phyloP scores from a whole-genome alignment of 1,284 basidiomycete genomes.

The Heterobasidion annosum region DNA sequence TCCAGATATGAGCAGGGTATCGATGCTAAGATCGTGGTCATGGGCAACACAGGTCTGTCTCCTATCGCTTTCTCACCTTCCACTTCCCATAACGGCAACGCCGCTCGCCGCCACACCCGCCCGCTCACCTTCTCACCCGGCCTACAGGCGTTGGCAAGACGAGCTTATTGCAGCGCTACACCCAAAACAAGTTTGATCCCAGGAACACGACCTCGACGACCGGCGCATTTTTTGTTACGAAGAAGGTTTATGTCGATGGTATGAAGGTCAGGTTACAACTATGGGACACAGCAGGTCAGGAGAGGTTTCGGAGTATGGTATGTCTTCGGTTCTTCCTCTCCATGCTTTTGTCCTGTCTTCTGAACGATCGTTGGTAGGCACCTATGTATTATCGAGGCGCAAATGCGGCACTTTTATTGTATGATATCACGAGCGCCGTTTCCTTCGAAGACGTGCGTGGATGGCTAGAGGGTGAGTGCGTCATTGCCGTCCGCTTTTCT shows the following conservation, averaged over 20 bases:
- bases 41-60: constrained; percentile 82
- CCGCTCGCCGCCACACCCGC: too few relatives aligned
- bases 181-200: constrained; percentile 83
- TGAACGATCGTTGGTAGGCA: constrained; percentile 40
- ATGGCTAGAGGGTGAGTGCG: constrained; percentile 77
- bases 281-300: constrained; percentile 99
- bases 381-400: constrained; percentile 99
- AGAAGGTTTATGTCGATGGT: constrained; percentile 86
- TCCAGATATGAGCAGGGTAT: constrained; percentile 71
- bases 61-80: constrained; percentile 6
- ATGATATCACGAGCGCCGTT: constrained; percentile 91
- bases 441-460: constrained; percentile 89
- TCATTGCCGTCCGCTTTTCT: neutral
- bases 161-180: constrained; percentile 88
- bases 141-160: constrained; percentile 86
- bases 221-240: constrained; percentile 90
- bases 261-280: constrained; percentile 80
- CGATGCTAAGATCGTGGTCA: constrained; percentile 95
- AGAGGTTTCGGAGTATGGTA: constrained; percentile 91
- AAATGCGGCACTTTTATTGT: constrained; percentile 92
- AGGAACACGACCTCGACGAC: constrained; percentile 87
- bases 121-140: neutral
- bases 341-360: constrained; percentile 9
- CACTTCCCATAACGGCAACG: neutral
- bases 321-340: constrained; percentile 15